These are phyloP conservation scores for Neopestalotiopsis clavispora DNA, from an alignment of 2,329 filamentous ascomycete genomes.

Conservation along the genomic window DNA sequence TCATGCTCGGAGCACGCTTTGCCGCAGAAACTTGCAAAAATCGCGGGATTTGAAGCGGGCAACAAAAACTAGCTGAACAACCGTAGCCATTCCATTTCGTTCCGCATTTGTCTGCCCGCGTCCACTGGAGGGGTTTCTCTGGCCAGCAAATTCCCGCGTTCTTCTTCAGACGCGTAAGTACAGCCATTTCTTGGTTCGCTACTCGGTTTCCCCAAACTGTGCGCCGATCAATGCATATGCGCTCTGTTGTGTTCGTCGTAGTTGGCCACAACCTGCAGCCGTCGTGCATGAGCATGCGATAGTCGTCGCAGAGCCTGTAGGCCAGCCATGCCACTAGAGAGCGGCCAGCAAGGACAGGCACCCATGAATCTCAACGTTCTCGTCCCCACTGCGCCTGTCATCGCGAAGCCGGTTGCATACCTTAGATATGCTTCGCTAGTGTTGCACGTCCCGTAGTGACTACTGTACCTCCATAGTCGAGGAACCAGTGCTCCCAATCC, in stretches of 20 bases:
- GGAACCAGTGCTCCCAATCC: too few relatives aligned
- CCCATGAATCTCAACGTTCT: slow-evolving; percentile 11
- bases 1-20: slow-evolving; percentile 10
- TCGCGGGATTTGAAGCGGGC: slow-evolving; percentile 6
- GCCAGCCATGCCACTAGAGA: neutral
- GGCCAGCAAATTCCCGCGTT: slow-evolving; percentile 32
- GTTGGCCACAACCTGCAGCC: slow-evolving; percentile 37
- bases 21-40: slow-evolving; percentile 7
- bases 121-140: slow-evolving; percentile 26
- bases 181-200: slow-evolving; percentile 25
- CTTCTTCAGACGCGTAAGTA: slow-evolving; percentile 32
- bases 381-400: slow-evolving; percentile 24
- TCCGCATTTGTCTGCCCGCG: slow-evolving; percentile 15
- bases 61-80: neutral
- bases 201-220: slow-evolving; percentile 27
- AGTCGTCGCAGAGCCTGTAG: slow-evolving; percentile 21
- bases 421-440: neutral
- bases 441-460: neutral
- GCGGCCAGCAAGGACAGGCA: slow-evolving; percentile 11
- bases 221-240: slow-evolving; percentile 42
- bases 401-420: slow-evolving; percentile 6
- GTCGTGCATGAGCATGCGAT: slow-evolving; percentile 32
- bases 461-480: neutral
- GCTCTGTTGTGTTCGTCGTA: slow-evolving; percentile 38
- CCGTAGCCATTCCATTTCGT: neutral